phyloP scores from a whole-genome alignment of 2,329 filamentous ascomycete genomes.

The Cladosporium phlei region DNA sequence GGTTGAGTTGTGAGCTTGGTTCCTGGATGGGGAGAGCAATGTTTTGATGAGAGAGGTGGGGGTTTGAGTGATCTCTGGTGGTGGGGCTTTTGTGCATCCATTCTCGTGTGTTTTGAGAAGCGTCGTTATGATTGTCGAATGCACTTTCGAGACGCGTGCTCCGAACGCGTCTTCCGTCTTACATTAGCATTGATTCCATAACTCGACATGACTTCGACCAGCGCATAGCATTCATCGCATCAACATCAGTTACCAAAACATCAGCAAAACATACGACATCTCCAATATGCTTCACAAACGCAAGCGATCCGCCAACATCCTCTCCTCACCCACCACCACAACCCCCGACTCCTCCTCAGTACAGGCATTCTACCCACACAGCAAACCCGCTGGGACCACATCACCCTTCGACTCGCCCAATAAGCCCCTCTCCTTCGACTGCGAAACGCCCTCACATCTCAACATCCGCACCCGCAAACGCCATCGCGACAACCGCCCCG shows the following conservation, averaged over 20 bases:
- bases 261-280: not conserved
- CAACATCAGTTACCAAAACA: not conserved
- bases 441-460: conserved; percentile 35
- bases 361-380: conserved; percentile 29
- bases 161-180: not conserved
- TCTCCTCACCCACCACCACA: conserved; percentile 40
- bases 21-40: not conserved
- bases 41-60: not conserved
- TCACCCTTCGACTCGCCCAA: not conserved
- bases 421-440: conserved; percentile 15
- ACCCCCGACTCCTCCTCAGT: conserved; percentile 30
- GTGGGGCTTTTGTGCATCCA: not conserved
- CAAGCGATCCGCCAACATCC: conserved; percentile 47
- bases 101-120: conserved; percentile 2
- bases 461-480: conserved; percentile 56
- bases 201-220: too few relatives aligned
- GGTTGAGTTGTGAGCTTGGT: not conserved
- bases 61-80: not conserved
- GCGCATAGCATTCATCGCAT: not conserved
- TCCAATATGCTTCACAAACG: conserved; percentile 53
- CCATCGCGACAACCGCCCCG: conserved; percentile 53
- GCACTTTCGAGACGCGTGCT: not conserved
- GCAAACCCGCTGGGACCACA: conserved; percentile 23
- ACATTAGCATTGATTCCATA: not conserved
- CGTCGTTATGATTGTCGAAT: not conserved